Conservation (phyloP, 768 basidiomycete genomes). For the Amanita pseudoporphyria region DNA sequence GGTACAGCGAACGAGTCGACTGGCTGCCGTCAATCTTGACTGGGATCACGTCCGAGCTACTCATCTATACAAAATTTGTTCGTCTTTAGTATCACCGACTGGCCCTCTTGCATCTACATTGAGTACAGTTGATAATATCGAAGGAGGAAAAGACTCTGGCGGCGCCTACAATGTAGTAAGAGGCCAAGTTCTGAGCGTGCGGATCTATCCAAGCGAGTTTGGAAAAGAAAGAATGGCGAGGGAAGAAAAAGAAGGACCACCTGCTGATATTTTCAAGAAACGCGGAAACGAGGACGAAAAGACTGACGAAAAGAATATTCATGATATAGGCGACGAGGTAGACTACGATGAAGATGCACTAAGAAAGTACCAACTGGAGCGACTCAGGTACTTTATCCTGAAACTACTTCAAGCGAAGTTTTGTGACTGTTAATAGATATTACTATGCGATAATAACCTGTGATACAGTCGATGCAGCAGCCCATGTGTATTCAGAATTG, state of each 20-base stretch:
- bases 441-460: slow-evolving; percentile 94
- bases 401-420: not conserved
- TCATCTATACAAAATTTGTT: slow-evolving; percentile 88
- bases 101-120: slow-evolving; percentile 32
- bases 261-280: slow-evolving; percentile 70
- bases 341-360: slow-evolving; percentile 87
- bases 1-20: slow-evolving; percentile 47
- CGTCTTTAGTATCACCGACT: slow-evolving; percentile 67
- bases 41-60: slow-evolving; percentile 92
- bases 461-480: slow-evolving; percentile 66
- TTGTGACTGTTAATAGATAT: slow-evolving; percentile 44
- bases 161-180: slow-evolving; percentile 28
- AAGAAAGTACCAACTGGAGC: slow-evolving; percentile 86
- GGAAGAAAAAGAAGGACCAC: slow-evolving; percentile 90
- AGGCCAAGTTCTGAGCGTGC: slow-evolving; percentile 68
- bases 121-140: slow-evolving; percentile 11
- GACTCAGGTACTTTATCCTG: slow-evolving; percentile 57
- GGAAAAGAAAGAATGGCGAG: slow-evolving; percentile 78
- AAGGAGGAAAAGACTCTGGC: slow-evolving; percentile 11
- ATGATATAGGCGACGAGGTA: slow-evolving; percentile 57
- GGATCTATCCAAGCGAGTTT: slow-evolving; percentile 90
- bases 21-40: slow-evolving; percentile 93
- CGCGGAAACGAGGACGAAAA: slow-evolving; percentile 33
- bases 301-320: slow-evolving; percentile 53
- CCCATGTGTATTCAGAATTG: slow-evolving; percentile 74